These are phyloP conservation scores for Ambispora gerdemannii DNA, from an alignment of 192 early-diverging fungal species.

Conservation along the genomic window DNA sequence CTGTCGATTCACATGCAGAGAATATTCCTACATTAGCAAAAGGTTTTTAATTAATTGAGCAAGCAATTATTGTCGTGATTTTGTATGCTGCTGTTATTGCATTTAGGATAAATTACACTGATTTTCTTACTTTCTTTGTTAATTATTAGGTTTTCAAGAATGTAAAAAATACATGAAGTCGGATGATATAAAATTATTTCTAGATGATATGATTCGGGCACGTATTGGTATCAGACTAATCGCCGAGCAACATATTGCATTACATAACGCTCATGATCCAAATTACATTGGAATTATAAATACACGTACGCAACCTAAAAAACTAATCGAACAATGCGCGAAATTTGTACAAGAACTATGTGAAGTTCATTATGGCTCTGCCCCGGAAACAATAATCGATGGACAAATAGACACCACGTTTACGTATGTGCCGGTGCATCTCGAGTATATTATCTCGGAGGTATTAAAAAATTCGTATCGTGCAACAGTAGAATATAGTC, in stretches of 20 bases:
- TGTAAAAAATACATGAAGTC: conserved; percentile 84
- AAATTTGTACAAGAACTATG: conserved; percentile 81
- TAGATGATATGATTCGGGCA: conserved; percentile 86
- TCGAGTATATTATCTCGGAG: conserved; percentile 93
- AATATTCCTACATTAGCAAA: conserved; percentile 89
- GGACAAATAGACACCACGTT: conserved; percentile 65
- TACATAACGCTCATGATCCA: conserved; percentile 48
- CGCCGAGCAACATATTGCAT: conserved; percentile 85
- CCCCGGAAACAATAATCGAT: conserved; percentile 68
- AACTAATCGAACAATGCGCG: conserved; percentile 64
- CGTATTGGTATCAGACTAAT: conserved; percentile 90
- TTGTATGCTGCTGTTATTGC: too few species aligned
- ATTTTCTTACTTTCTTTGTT: conserved; percentile 1
- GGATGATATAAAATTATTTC: conserved; percentile 63
- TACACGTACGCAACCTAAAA: conserved; percentile 63
- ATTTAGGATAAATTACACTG: too few species aligned
- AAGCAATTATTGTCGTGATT: too few species aligned
- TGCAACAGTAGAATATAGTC: conserved; percentile 76
- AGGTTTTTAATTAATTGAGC: too few species aligned
- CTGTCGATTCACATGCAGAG: conserved; percentile 75
- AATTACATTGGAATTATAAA: conserved; percentile 82
- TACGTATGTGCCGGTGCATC: conserved; percentile 85
- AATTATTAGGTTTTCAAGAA: conserved; percentile 71
- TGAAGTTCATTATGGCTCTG: conserved; percentile 85
- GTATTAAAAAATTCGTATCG: conserved; percentile 85